Percentiles rank a stretch among this genome's conserved stretches.
These are phyloP conservation scores for Backusella morwellensis DNA, from an alignment of 192 early-diverging fungal species.

Conservation along the genomic window DNA sequence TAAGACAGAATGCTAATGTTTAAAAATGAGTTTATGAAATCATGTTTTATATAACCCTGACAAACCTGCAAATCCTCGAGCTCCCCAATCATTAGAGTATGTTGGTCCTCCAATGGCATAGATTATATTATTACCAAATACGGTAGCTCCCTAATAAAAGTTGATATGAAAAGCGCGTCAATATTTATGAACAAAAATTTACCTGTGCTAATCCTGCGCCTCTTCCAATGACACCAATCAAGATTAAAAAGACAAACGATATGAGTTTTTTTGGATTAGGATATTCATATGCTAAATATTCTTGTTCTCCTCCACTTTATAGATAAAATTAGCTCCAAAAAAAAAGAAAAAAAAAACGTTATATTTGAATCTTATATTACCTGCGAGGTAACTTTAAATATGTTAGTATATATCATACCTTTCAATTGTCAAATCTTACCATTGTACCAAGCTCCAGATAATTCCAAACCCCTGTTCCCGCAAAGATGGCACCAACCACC, in stretches of 20 bases:
- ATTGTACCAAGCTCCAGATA: conserved; percentile 56
- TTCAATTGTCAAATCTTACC: conserved; percentile 1
- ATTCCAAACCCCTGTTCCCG: conserved; percentile 19
- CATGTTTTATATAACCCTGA: too few relatives aligned
- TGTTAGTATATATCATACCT: too few relatives aligned
- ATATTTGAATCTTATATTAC: background rate
- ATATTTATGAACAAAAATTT: background rate
- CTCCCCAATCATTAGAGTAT: conserved; percentile 14
- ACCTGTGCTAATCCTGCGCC: conserved; percentile 6
- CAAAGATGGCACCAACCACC: conserved; percentile 34
- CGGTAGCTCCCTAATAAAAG: conserved; percentile 2
- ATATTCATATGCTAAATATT: conserved; percentile 55
- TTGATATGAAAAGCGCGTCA: background rate
- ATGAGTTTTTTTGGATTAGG: conserved; percentile 41
- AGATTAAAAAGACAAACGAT: conserved; percentile 19
- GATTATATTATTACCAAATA: conserved; percentile 18
- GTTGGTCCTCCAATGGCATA: conserved; percentile 19
- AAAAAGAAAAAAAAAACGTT: background rate
- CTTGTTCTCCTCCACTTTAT: conserved; percentile 59
- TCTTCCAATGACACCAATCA: conserved; percentile 7
- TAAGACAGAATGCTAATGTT: background rate
- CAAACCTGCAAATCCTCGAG: conserved; percentile 17
- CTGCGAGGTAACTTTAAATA: background rate
- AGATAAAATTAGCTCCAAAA: background rate
- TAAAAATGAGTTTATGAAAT: background rate